Evolutionary conservation across 2,329 filamentous ascomycete species (phyloP).

Genomic region (Diplodia scrobiculata): DNA sequence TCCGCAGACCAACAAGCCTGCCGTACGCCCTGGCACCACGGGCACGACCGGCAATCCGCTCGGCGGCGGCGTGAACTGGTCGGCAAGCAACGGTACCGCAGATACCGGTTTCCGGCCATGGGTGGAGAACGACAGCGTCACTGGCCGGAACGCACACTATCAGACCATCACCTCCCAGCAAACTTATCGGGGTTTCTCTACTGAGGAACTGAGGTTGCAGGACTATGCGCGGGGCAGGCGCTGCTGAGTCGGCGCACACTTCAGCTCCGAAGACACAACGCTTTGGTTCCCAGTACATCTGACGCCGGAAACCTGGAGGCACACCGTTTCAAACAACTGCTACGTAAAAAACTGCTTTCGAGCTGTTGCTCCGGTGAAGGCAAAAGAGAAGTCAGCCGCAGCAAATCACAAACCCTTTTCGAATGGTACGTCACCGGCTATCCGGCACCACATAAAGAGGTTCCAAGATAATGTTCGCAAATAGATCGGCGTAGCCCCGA

Average conservation of each 20-base stretch:
- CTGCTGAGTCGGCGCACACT: slow-evolving; percentile 36
- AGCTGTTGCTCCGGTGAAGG: too few relatives aligned
- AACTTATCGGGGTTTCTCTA: slow-evolving; percentile 84
- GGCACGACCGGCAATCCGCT: slow-evolving; percentile 38
- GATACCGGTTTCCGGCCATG: slow-evolving; percentile 66
- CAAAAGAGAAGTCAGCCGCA: too few relatives aligned
- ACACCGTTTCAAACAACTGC: too few relatives aligned
- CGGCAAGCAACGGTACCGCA: slow-evolving; percentile 65
- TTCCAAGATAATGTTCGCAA: too few relatives aligned
- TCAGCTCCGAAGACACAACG: too few relatives aligned
- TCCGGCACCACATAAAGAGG: too few relatives aligned
- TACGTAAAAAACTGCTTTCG: too few relatives aligned
- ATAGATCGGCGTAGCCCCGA: too few relatives aligned
- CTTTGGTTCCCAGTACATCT: too few relatives aligned
- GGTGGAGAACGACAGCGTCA: slow-evolving; percentile 68
- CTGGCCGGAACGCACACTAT: slow-evolving; percentile 62
- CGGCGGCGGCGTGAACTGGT: slow-evolving; percentile 51
- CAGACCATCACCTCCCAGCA: slow-evolving; percentile 79
- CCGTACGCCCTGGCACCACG: slow-evolving; percentile 53
- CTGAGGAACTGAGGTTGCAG: slow-evolving; percentile 67
- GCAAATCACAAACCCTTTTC: too few relatives aligned
- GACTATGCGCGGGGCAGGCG: slow-evolving; percentile 88
- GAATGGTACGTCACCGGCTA: too few relatives aligned
- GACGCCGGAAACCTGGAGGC: too few relatives aligned
- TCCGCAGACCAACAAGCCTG: slow-evolving; percentile 47